Evolutionary conservation across 192 early-diverging fungal species (phyloP), one percentile per base, ranked within the genome.

Genomic region (Thamnidium elegans): DNA sequence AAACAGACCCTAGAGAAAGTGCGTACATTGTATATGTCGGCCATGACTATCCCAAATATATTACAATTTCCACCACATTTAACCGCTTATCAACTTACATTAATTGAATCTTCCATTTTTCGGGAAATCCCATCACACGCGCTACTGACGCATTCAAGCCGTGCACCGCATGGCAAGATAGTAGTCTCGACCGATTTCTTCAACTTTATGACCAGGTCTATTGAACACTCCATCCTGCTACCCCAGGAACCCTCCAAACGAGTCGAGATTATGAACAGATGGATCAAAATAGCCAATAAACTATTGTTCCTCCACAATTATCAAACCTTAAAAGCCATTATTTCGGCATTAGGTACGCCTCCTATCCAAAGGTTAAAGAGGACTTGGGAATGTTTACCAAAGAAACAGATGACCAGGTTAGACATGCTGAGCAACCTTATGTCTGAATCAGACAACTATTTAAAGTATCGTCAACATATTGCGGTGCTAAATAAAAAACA

Each of bases 181-280:
- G 84, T 82, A 30, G 83, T 82, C 0, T 82, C 80, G 13, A 84
- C 90, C 14, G 89, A 91, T 58, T 89, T 89, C 73, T 92, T 92
- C 83, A 92, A 92, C 64, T 91, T 87, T 63, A 55, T 91, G 7
- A 87, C 89, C n/a, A 78, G 89, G 10, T 58, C 88, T 26, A 81
- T 92, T 32, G 90, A 92, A 67, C 81, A 80, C 65, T 81, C 90
- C 0, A 85, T 92, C 26, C 63, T 92, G 26, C 73, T 81, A 32
- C 86, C 84, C 2, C 68, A 72, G 21, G 79, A 84, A 65, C 75
- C 86, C 1, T 72, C 79, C 7, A 76, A 75, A 45, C 68, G 90
- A 23, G 88, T 86, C 1, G 76, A 81, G 45, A 74, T 74, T 21
- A 79, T 91, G n/a, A 73, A 81, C 53, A 78, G 79, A 30, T 92